Evolutionary conservation across 306 rosid genomes (phyloP).

Genomic region (Senna siamea): DNA sequence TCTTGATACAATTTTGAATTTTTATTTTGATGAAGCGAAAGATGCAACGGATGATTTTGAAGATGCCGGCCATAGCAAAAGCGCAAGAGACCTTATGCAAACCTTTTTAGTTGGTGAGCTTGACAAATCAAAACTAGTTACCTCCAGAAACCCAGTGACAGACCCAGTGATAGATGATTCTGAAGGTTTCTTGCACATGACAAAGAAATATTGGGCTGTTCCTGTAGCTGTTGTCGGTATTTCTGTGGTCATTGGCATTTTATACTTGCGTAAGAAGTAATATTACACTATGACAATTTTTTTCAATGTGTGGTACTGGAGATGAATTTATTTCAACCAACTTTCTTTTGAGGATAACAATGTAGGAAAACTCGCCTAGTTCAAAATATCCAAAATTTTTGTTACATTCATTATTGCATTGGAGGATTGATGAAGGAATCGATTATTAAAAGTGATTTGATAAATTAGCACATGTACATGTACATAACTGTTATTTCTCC

Average conservation of each 20-base stretch:
- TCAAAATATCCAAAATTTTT: constrained; percentile 3
- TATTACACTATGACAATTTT: constrained; percentile 22
- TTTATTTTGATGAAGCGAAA: constrained; percentile 53
- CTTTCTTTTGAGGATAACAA: constrained; percentile 42
- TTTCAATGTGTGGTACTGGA: neutral
- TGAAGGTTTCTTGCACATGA: constrained; percentile 44
- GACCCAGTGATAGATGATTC: neutral
- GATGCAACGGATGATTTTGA: constrained; percentile 93
- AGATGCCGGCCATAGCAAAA: constrained; percentile 88
- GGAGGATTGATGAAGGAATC: constrained; percentile 35
- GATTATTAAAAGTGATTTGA: neutral
- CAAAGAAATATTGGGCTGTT: constrained; percentile 65
- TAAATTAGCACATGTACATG: neutral
- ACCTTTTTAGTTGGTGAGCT: constrained; percentile 68
- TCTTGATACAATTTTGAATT: constrained; percentile 29
- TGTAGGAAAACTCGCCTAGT: constrained; percentile 28
- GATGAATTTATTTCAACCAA: constrained; percentile 38
- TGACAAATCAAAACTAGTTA: constrained; percentile 49
- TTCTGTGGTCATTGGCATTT: constrained; percentile 60
- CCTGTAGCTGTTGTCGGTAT: constrained; percentile 62
- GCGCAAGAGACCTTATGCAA: constrained; percentile 72
- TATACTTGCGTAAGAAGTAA: constrained; percentile 64
- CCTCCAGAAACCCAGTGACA: constrained; percentile 35
- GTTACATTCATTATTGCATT: constrained; percentile 12
- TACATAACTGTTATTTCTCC: neutral